Evolutionary conservation across 257 asterid genomes (phyloP).

Genomic region (Solanum microdontum): DNA sequence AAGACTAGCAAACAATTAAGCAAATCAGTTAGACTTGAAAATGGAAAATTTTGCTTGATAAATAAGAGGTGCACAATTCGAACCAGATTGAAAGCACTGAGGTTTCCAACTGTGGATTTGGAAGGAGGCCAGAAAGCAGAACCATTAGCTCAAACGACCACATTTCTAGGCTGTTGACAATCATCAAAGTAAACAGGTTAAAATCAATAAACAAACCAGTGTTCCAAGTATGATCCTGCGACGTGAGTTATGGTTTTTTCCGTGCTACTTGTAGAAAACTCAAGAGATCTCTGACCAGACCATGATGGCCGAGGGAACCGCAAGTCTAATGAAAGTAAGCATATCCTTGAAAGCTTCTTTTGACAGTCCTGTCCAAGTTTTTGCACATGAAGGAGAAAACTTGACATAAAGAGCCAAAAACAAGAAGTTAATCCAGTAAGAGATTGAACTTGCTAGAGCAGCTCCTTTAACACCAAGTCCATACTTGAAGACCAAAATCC

Average conservation of each 20-base stretch:
- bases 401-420: slow-evolving; percentile 37
- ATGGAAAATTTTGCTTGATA: background rate
- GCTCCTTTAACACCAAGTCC: slow-evolving; percentile 67
- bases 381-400: slow-evolving; percentile 44
- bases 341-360: slow-evolving; percentile 42
- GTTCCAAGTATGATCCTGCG: too few species aligned
- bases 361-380: slow-evolving; percentile 69
- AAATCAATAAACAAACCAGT: background rate
- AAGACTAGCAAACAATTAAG: slow-evolving; percentile 32
- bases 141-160: slow-evolving; percentile 95
- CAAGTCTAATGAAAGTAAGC: slow-evolving; percentile 39
- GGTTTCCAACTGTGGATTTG: slow-evolving; percentile 67
- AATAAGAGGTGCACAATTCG: background rate
- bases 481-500: slow-evolving; percentile 51
- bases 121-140: slow-evolving; percentile 80
- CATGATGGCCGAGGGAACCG: slow-evolving; percentile 75
- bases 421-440: slow-evolving; percentile 53
- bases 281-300: slow-evolving; percentile 34
- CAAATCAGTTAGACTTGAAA: background rate
- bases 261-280: background rate
- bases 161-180: slow-evolving; percentile 43
- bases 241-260: too few species aligned
- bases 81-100: slow-evolving; percentile 76
- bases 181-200: background rate
- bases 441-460: slow-evolving; percentile 48